A percentile compares a stretch with the other conserved stretches of the same genome.
These are phyloP conservation scores for Globisporangium lucens DNA, from an alignment of 352 stramenopile species.

Conservation along the genomic window DNA sequence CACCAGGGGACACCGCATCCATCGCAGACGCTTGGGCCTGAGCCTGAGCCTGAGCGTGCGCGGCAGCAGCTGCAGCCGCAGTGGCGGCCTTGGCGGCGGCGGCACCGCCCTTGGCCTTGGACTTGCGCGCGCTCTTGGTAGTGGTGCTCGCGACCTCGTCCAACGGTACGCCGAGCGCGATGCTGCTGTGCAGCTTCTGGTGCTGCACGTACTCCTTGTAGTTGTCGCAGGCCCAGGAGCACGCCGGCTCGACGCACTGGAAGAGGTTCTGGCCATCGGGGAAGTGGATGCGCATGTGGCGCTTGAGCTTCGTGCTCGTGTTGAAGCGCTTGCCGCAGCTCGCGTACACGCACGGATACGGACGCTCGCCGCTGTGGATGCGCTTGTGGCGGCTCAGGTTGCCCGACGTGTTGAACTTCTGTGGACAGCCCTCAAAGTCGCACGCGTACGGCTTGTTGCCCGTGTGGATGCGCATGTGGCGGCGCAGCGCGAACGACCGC, in stretches of 20 bases:
- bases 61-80: conserved; percentile 2
- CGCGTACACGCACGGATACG: conserved; percentile 74
- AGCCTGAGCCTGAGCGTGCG: neutral
- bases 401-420: conserved; percentile 86
- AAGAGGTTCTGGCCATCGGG: conserved; percentile 75
- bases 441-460: conserved; percentile 81
- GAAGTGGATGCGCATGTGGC: conserved; percentile 88
- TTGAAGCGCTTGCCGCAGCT: conserved; percentile 85
- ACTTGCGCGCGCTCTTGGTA: conserved; percentile 16
- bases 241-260: conserved; percentile 51
- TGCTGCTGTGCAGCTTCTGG: conserved; percentile 28
- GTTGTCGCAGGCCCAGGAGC: conserved; percentile 69
- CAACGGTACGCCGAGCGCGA: conserved; percentile 22
- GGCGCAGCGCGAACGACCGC: conserved; percentile 75
- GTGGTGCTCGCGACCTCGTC: conserved; percentile 24
- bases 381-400: conserved; percentile 87
- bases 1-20: neutral
- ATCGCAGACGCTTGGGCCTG: conserved; percentile 3
- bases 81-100: neutral
- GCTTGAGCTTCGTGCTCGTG: conserved; percentile 87
- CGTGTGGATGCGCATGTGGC: conserved; percentile 85
- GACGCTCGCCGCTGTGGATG: conserved; percentile 82
- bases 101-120: conserved; percentile 1
- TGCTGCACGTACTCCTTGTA: conserved; percentile 64
- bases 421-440: conserved; percentile 66